phyloP scores from a whole-genome alignment of 129 eudicot species.

The Oenanthe sinensis region DNA sequence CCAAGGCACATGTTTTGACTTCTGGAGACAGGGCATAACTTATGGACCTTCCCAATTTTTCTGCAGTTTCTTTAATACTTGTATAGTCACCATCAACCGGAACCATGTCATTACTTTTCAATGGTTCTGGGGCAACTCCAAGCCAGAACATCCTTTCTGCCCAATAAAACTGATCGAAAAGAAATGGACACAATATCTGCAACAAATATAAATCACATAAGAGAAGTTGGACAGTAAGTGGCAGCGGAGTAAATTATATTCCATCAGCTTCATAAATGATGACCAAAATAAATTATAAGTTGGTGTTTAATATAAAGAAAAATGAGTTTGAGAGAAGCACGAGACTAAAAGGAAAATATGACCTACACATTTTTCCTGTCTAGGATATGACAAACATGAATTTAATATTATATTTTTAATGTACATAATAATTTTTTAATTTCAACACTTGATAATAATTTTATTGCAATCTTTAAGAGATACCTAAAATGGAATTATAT shows the following conservation, averaged over 20 bases:
- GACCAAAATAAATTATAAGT: not conserved
- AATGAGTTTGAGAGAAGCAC: not conserved
- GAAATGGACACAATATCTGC: conserved; percentile 80
- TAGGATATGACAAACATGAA: not conserved
- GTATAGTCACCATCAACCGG: conserved; percentile 48
- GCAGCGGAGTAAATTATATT: not conserved
- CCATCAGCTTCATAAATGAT: not conserved
- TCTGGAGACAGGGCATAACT: conserved; percentile 47
- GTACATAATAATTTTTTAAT: not conserved
- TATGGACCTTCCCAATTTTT: conserved; percentile 42
- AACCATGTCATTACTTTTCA: conserved; percentile 50
- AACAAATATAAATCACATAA: conserved; percentile 2
- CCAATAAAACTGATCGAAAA: conserved; percentile 93
- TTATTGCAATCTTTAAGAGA: not conserved
- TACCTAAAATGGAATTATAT: not conserved
- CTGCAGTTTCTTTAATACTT: conserved; percentile 48
- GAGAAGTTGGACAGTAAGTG: not conserved
- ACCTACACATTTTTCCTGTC: not conserved
- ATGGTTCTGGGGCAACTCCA: conserved; percentile 83
- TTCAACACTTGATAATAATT: not conserved
- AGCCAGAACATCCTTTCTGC: conserved; percentile 98
- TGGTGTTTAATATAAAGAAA: not conserved
- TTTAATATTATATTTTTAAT: not conserved
- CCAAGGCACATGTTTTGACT: conserved; percentile 50
- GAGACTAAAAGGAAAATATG: not conserved